phyloP scores from a whole-genome alignment of 2,329 filamentous ascomycete species.

The Cladosporium sp. region DNA sequence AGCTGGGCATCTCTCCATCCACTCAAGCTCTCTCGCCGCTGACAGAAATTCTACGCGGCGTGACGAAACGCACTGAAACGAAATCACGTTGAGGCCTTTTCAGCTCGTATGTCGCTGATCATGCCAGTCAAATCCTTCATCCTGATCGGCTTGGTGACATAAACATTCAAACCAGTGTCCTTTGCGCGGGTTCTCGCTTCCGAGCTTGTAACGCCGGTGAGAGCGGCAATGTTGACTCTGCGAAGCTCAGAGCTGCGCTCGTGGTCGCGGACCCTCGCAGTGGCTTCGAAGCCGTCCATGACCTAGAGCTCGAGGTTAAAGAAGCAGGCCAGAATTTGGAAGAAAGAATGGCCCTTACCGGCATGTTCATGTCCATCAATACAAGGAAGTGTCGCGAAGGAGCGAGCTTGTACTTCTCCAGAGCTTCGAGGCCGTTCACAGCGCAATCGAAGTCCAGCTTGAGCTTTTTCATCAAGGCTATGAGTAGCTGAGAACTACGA shows the following conservation, averaged over 20 bases:
- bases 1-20: too few species aligned
- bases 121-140: slow-evolving; percentile 27
- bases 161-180: slow-evolving; percentile 33
- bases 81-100: neutral
- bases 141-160: slow-evolving; percentile 36
- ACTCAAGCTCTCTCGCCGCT: too few species aligned
- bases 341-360: slow-evolving; percentile 9
- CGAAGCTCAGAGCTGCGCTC: slow-evolving; percentile 25
- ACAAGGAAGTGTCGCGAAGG: slow-evolving; percentile 20
- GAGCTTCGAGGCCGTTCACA: slow-evolving; percentile 26
- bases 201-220: slow-evolving; percentile 36
- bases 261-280: slow-evolving; percentile 32
- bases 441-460: slow-evolving; percentile 22
- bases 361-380: slow-evolving; percentile 46
- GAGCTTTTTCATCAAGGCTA: slow-evolving; percentile 28
- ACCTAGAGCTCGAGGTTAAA: slow-evolving; percentile 10
- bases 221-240: slow-evolving; percentile 30
- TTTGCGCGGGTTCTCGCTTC: slow-evolving; percentile 31
- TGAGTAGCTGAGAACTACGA: slow-evolving; percentile 22
- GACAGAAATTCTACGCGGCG: neutral
- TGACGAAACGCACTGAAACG: neutral
- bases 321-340: neutral
- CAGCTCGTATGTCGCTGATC: neutral
- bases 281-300: slow-evolving; percentile 37
- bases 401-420: slow-evolving; percentile 20